Evolutionary conservation across 257 asterid genomes (phyloP).

Genomic region (Ocimum tenuiflorum): DNA sequence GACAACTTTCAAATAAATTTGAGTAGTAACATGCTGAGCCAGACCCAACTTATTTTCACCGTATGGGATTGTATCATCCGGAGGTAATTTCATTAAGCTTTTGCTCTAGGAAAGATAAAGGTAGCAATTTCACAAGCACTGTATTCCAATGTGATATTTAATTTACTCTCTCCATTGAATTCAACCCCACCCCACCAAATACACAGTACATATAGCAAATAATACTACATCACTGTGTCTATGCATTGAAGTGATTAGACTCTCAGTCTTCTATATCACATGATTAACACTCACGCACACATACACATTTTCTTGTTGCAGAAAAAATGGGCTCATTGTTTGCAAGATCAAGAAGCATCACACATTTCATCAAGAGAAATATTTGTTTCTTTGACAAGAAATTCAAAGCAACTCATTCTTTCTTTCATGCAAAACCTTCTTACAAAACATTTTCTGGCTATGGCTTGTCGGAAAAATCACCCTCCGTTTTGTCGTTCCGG

Average conservation of each 20-base stretch:
- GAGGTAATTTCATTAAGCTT: background rate
- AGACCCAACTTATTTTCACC: no score
- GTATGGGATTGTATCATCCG: no score
- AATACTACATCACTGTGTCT: background rate
- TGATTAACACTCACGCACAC: background rate
- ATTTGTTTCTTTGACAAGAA: conserved; percentile 5
- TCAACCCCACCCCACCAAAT: background rate
- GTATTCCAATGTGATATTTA: background rate
- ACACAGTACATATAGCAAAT: background rate
- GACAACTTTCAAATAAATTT: no score
- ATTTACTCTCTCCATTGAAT: background rate
- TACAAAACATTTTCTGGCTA: conserved; percentile 17
- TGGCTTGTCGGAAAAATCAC: conserved; percentile 15
- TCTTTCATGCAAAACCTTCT: conserved; percentile 12
- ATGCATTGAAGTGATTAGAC: background rate
- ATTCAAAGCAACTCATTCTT: background rate
- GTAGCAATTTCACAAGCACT: conserved; percentile 3
- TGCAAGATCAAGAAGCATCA: conserved; percentile 40
- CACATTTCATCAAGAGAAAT: conserved; percentile 29
- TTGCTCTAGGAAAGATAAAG: background rate
- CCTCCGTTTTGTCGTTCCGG: conserved; percentile 14
- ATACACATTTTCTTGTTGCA: background rate
- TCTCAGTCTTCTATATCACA: background rate
- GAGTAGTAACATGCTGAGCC: no score
- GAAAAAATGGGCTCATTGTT: conserved; percentile 46